Evolutionary conservation across 2,329 filamentous ascomycete genomes (phyloP).

Genomic region (Stagonosporopsis rhizophila): DNA sequence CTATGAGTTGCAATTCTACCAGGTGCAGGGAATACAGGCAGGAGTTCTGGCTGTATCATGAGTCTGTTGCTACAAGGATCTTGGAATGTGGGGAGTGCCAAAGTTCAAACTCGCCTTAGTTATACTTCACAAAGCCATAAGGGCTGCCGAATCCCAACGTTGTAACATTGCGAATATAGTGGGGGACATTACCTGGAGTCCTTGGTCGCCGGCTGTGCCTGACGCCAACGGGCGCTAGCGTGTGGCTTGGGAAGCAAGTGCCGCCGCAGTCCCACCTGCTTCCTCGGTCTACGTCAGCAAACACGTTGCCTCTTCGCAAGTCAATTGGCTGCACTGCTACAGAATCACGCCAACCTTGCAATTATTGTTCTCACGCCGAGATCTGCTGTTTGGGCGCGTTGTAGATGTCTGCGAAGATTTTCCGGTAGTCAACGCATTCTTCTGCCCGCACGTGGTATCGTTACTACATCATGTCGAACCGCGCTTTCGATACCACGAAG

Average conservation of each 20-base stretch:
- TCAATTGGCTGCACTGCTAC: conserved; percentile 34
- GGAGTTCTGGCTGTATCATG: neutral
- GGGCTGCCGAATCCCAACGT: no score
- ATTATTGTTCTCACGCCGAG: conserved; percentile 5
- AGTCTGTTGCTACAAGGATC: neutral
- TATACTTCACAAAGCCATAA: no score
- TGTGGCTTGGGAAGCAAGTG: conserved; percentile 13
- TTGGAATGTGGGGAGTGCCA: no score
- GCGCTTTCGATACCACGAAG: conserved; percentile 35
- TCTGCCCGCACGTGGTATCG: conserved; percentile 18
- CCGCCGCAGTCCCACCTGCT: conserved; percentile 6
- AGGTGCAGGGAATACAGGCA: neutral
- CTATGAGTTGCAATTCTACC: neutral
- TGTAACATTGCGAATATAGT: neutral
- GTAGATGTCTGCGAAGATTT: conserved; percentile 30
- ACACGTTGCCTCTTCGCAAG: conserved; percentile 47
- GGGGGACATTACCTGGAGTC: neutral
- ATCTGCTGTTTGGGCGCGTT: conserved; percentile 8
- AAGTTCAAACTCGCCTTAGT: no score
- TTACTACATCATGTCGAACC: conserved; percentile 29
- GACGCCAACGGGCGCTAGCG: conserved; percentile 16
- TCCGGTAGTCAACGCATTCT: conserved; percentile 27
- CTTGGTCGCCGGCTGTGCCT: conserved; percentile 6
- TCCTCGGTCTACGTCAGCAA: conserved; percentile 38
- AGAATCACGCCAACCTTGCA: conserved; percentile 14